phyloP scores from a whole-genome alignment of 306 rosid species.

The Acacia confusa region DNA sequence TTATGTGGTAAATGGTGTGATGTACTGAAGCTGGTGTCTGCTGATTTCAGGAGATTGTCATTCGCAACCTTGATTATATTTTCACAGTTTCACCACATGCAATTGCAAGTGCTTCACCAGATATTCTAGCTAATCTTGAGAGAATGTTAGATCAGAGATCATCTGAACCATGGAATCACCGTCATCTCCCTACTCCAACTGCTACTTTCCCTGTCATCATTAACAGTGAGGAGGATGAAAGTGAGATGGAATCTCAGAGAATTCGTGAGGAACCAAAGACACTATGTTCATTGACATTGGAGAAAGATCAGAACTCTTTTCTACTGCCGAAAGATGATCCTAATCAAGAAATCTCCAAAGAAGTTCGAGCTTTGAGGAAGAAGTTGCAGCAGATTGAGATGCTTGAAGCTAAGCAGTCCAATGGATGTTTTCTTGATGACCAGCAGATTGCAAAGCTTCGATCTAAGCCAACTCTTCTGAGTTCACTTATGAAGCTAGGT shows the following conservation, averaged over 20 bases:
- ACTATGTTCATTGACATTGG: constrained; percentile 38
- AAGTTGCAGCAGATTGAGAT: constrained; percentile 97
- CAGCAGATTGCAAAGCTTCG: constrained; percentile 91
- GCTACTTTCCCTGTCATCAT: constrained; percentile 84
- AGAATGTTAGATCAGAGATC: constrained; percentile 70
- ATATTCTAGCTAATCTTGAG: constrained; percentile 79
- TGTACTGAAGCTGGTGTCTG: constrained; percentile 12
- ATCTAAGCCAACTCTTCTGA: constrained; percentile 59
- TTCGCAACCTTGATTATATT: constrained; percentile 85
- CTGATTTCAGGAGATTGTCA: constrained; percentile 72
- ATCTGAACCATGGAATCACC: constrained; percentile 89
- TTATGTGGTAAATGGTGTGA: constrained; percentile 9
- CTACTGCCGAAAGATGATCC: constrained; percentile 63
- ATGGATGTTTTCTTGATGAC: constrained; percentile 76
- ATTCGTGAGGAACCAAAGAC: constrained; percentile 50
- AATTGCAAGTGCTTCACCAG: constrained; percentile 61
- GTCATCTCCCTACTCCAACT: constrained; percentile 83
- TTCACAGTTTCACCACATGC: constrained; percentile 74
- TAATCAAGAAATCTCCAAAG: constrained; percentile 49
- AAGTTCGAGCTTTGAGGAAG: constrained; percentile 75
- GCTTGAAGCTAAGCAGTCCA: constrained; percentile 84
- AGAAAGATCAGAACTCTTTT: constrained; percentile 59
- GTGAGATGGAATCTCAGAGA: constrained; percentile 61
- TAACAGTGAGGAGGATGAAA: constrained; percentile 84
- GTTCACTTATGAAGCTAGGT: constrained; percentile 79